phyloP scores from a whole-genome alignment of 306 rosid species.

The Prunus persica region Prunus_persica_NCBIv2 NC_034015.1:21820501-21821000 shows the following conservation, averaged over 20 bases:
- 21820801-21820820: conserved; percentile 65
- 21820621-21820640: conserved; percentile 97
- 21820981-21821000: conserved; percentile 89
- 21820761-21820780: conserved; percentile 83
- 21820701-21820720: conserved; percentile 70
- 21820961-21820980: conserved; percentile 98
- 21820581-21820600: conserved; percentile 78
- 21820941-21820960: conserved; percentile 90
- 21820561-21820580: conserved; percentile 68
- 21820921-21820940: conserved; percentile 82
- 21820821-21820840: conserved; percentile 91
- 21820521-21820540: conserved; percentile 69
- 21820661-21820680: conserved; percentile 88
- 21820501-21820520: conserved; percentile 77
- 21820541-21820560: conserved; percentile 70
- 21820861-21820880: conserved; percentile 95
- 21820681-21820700: conserved; percentile 85
- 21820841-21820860: conserved; percentile 90
- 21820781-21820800: conserved; percentile 84
- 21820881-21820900: conserved; percentile 86
- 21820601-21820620: conserved; percentile 83
- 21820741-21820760: conserved; percentile 89
- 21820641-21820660: conserved; percentile 95
- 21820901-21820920: conserved; percentile 81
- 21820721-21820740: conserved; percentile 58